Evolutionary conservation across 352 stramenopile genomes (phyloP), one percentile per base, ranked within the genome.

Genomic region (Nothophytophthora sp.): DNA sequence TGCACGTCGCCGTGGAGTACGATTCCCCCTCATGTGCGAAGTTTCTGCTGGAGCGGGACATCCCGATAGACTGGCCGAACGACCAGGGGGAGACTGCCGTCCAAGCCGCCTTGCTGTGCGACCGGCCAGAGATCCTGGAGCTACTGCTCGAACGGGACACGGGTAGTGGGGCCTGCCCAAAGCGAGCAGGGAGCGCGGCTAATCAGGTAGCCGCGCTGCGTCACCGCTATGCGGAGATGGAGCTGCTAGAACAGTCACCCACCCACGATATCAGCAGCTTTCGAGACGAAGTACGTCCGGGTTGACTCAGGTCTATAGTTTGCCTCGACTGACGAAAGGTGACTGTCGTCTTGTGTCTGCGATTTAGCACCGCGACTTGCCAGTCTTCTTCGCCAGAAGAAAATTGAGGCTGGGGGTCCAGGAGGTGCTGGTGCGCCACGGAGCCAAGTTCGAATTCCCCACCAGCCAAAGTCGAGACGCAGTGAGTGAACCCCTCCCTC

Each of bases 91-190:
- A 6, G 12, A 42, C 18, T 15, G 36, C 19, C 25, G 18, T 42
- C 29, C 29, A 35, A 13, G 12, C 9, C 4, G 29, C 49, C 11
- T 56, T 28, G 11, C 7, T 9, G 15, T 24, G 11, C 8, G 18
- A 24, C 1, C 38, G 38, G 9, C 5, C 20, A 5, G 38, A 49
- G 49, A 6, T 56, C 2, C 22, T 43, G 38, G 19, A 22, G 1
- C 15, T 49, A n/a, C 28, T 56, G 1, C 16, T 56, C 9, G 29
- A 40, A 10, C 39, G n/a, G n/a, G n/a, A n/a, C n/a, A n/a, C n/a
- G n/a, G n/a, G n/a, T n/a, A n/a, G n/a, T n/a, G n/a, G n/a, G n/a
- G n/a, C n/a, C n/a, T n/a, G n/a, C n/a, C n/a, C n/a, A n/a, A n/a
- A 18, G 18, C 25, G 38, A 13, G 28, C 48, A 20, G 10, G 29